phyloP scores from a whole-genome alignment of 108 stramenopile genomes.

The Ochromonas danica region DNA sequence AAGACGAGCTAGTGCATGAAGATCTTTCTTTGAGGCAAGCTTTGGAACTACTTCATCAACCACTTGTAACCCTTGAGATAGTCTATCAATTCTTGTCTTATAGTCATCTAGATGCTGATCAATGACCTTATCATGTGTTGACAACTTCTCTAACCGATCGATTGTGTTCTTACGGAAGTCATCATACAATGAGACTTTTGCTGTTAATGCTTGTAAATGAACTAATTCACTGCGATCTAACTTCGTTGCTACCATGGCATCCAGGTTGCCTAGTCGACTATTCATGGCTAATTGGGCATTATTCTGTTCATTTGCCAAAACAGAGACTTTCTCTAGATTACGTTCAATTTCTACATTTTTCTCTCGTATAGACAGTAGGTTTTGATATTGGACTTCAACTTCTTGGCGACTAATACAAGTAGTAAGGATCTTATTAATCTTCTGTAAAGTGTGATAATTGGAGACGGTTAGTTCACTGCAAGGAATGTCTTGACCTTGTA shows the following conservation, averaged over 20 bases:
- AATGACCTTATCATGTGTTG: no score
- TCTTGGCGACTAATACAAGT: constrained; percentile 9
- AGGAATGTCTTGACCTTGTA: no score
- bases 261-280: no score
- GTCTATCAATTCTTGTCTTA: no score
- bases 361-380: not conserved
- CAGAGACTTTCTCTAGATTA: not conserved
- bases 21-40: no score
- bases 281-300: not conserved
- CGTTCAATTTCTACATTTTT: not conserved
- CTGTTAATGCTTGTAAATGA: not conserved
- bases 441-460: not conserved
- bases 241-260: not conserved
- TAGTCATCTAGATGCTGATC: no score
- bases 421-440: not conserved
- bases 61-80: no score
- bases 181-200: constrained; percentile 3
- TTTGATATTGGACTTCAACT: constrained; percentile 4
- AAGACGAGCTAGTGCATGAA: no score
- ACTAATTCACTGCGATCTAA: not conserved
- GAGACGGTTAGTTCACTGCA: not conserved
- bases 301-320: not conserved
- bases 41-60: no score
- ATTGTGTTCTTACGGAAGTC: not conserved
- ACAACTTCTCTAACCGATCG: no score